These are phyloP conservation scores for Plasmopara muralis DNA, from an alignment of 352 stramenopile species.

Conservation along the genomic window DNA sequence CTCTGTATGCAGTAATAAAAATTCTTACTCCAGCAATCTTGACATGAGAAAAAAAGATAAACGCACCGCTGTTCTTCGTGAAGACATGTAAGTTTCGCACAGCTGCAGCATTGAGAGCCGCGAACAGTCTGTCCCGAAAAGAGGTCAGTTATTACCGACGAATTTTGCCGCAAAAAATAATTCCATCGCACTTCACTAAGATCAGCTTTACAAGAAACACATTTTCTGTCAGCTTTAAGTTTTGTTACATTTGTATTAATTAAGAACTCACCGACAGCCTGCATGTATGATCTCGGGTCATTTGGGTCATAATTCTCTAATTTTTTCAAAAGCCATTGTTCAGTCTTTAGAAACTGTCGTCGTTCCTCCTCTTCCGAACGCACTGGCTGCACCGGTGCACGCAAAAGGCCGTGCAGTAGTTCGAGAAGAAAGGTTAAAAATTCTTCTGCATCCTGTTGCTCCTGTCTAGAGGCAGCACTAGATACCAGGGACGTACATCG, in stretches of 20 bases:
- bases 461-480: constrained; percentile 29
- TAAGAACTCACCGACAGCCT: constrained; percentile 45
- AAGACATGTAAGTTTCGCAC: constrained; percentile 56
- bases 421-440: constrained; percentile 70
- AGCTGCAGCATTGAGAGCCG: constrained; percentile 70
- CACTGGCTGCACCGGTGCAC: constrained; percentile 11
- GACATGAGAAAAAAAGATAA: background rate
- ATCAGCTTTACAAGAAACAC: constrained; percentile 25
- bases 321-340: constrained; percentile 21
- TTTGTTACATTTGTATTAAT: background rate
- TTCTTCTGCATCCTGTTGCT: constrained; percentile 81
- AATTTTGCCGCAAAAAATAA: constrained; percentile 47
- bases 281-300: constrained; percentile 50
- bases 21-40: background rate
- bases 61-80: constrained; percentile 51
- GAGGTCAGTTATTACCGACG: constrained; percentile 59
- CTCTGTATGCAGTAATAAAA: constrained; percentile 23
- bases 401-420: constrained; percentile 53
- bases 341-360: constrained; percentile 17
- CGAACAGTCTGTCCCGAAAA: constrained; percentile 75
- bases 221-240: background rate
- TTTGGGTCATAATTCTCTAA: constrained; percentile 29
- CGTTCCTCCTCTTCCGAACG: constrained; percentile 17
- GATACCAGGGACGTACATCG: constrained; percentile 47
- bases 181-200: constrained; percentile 57